phyloP scores from a whole-genome alignment of 768 basidiomycete genomes.

The Boletus pseudo-olivaceus region DNA sequence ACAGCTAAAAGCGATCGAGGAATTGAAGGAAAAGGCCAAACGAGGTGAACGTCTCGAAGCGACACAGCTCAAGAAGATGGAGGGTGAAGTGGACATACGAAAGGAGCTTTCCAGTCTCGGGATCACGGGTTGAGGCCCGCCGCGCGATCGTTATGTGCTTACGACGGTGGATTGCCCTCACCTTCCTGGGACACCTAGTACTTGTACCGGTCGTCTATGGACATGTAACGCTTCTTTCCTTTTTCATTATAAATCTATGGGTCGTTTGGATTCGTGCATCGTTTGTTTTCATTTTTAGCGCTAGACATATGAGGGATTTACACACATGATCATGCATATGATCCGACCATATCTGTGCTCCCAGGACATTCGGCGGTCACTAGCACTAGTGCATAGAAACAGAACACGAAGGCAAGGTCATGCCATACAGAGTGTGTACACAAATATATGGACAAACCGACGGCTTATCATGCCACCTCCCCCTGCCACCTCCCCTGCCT shows the following conservation, averaged over 20 bases:
- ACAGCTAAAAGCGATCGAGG: slow-evolving; percentile 97
- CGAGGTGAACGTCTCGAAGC: slow-evolving; percentile 90
- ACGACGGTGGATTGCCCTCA: neutral
- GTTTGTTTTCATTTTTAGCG: neutral
- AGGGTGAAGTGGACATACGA: slow-evolving; percentile 80
- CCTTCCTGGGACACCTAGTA: too few relatives aligned
- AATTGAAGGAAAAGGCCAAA: slow-evolving; percentile 88
- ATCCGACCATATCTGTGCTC: neutral
- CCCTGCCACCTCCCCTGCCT: neutral
- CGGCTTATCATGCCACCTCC: too few relatives aligned
- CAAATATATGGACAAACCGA: neutral
- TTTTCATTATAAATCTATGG: slow-evolving; percentile 8
- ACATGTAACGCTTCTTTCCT: neutral
- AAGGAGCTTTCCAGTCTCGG: slow-evolving; percentile 61
- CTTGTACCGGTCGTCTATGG: neutral
- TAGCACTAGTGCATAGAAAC: neutral
- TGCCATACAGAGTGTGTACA: neutral
- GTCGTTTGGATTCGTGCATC: neutral
- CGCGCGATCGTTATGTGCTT: neutral
- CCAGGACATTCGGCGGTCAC: neutral
- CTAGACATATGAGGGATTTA: neutral
- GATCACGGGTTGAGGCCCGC: slow-evolving; percentile 12
- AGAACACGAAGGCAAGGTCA: neutral
- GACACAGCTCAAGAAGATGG: slow-evolving; percentile 97
- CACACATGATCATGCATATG: too few relatives aligned